Evolutionary conservation across 441 rosid genomes (phyloP), one percentile per base, ranked within the genome.

Genomic region (Aquilaria agallochum): DNA sequence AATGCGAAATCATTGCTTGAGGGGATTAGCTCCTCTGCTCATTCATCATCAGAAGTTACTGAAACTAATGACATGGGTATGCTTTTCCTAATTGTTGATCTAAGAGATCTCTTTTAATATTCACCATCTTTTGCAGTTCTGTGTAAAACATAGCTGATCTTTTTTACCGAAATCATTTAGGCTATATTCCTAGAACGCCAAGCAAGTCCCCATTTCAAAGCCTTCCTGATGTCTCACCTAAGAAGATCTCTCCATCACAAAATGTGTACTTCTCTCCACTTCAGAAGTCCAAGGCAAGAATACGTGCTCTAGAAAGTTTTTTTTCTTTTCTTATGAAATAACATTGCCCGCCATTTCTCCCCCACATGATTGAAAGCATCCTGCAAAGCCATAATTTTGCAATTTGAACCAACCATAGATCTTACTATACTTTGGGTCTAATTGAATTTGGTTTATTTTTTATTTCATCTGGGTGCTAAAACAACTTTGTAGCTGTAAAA

Each of bases 151-250:
- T 64, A 66, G 68, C 68, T 67, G 68, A 66, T 34, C 44, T 44
- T 31, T 64, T 45, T 11, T 64, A 57, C 48, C 49, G 69, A 56
- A 52, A 60, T 63, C 50, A 42, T 68, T 68, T 58, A 95, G 98
- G 90, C 74, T 91, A 76, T 58, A 81, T 90, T 67, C 97, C 97
- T 9, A 89, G 87, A 74, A 89, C 97, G 15, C 96, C 96, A 54
- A 87, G 85, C 72, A 82, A 82, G 51, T 82, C 95, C 50, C 78
- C 85, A 53, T 95, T 95, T 75, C 97, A 96, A 50, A 85, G 69
- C 72, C 90, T 95, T 48, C 99, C 99, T 42, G 97, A 95, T 69
- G 89, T 95, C 98, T 95, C 99, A 15, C 98, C 99, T 0, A 92
- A 83, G 80, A 95, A 95, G 84, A 91, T 92, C 48, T 95, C 97